A percentile compares a stretch with the other conserved stretches of the same genome.
These are phyloP conservation scores for Candida chauliodis DNA, from an alignment of 805 yeast genomes.

Conservation along the genomic window DNA sequence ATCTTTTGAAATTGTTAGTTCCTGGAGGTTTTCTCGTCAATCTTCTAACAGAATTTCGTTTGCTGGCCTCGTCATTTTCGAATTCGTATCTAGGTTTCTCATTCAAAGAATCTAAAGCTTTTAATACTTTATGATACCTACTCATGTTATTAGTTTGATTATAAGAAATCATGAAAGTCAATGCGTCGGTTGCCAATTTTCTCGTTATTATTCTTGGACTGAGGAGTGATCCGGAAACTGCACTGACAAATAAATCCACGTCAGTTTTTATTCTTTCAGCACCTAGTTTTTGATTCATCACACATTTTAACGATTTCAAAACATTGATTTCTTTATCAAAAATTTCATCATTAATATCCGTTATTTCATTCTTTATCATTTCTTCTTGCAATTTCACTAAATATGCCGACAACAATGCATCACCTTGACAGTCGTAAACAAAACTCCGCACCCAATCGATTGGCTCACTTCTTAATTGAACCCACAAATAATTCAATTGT, in stretches of 20 bases:
- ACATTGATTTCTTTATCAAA: slow-evolving; percentile 72
- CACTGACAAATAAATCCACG: slow-evolving; percentile 44
- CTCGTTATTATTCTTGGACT: slow-evolving; percentile 76
- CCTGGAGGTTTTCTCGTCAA: slow-evolving; percentile 35
- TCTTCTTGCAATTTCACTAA: slow-evolving; percentile 50
- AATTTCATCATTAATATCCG: slow-evolving; percentile 46
- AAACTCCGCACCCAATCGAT: slow-evolving; percentile 75
- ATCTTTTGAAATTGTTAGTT: slow-evolving; percentile 41
- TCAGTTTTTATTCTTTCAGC: slow-evolving; percentile 53
- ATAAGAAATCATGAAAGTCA: slow-evolving; percentile 46
- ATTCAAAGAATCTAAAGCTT: slow-evolving; percentile 47
- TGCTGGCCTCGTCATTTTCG: slow-evolving; percentile 13
- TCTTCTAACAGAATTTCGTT: slow-evolving; percentile 11
- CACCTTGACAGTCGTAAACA: slow-evolving; percentile 73
- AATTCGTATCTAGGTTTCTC: slow-evolving; percentile 37
- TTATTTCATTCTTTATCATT: slow-evolving; percentile 21
- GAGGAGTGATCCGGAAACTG: slow-evolving; percentile 67
- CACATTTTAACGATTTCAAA: slow-evolving; percentile 72
- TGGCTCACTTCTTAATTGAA: slow-evolving; percentile 87
- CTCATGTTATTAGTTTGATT: slow-evolving; percentile 19
- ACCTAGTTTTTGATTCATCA: slow-evolving; percentile 62
- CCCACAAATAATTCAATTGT: slow-evolving; percentile 82
- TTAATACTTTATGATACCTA: slow-evolving; percentile 55
- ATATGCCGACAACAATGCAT: slow-evolving; percentile 65
- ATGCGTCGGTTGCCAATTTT: slow-evolving; percentile 73